phyloP scores from a whole-genome alignment of 177 flowering plant species.

The Tripterygium wilfordii region DNA sequence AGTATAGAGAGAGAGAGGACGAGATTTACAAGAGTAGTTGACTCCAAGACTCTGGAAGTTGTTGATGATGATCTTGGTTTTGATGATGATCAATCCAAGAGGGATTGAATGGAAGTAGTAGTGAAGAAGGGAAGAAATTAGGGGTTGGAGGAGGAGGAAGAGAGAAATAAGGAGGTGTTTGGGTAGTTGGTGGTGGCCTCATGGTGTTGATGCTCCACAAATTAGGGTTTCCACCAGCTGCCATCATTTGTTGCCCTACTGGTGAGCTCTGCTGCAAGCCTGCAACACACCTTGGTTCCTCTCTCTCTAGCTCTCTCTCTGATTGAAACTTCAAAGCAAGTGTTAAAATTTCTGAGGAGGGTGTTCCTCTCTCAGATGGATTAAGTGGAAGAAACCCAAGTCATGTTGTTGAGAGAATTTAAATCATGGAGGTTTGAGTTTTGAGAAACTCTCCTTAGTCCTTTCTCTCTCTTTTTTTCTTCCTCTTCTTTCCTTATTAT shows the following conservation, averaged over 20 bases:
- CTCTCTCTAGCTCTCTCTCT: too few relatives aligned
- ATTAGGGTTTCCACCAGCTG: constrained; percentile 51
- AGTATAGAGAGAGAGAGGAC: constrained; percentile 14
- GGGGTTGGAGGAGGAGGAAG: constrained; percentile 14
- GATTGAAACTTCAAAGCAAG: too few relatives aligned
- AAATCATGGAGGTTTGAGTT: constrained; percentile 38
- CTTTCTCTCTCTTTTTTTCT: too few relatives aligned
- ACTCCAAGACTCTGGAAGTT: constrained; percentile 70
- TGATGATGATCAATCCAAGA: constrained; percentile 40
- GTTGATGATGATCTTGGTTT: constrained; percentile 42
- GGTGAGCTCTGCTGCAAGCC: constrained; percentile 61
- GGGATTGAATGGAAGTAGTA: constrained; percentile 15
- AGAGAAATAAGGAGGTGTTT: too few relatives aligned
- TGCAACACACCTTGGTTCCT: too few relatives aligned
- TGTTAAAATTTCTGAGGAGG: too few relatives aligned
- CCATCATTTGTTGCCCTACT: constrained; percentile 59
- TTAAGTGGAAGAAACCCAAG: constrained; percentile 21
- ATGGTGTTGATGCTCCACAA: constrained; percentile 72
- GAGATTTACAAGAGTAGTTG: constrained; percentile 65
- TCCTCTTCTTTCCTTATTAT: too few relatives aligned
- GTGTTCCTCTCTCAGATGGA: too few relatives aligned
- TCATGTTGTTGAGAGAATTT: constrained; percentile 17
- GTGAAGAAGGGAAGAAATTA: constrained; percentile 26
- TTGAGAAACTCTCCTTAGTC: too few relatives aligned
- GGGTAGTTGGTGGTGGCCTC: constrained; percentile 34